Conservation (phyloP, 176 grass and related monocot genomes). For the Triticum timopheevii region DNA sequence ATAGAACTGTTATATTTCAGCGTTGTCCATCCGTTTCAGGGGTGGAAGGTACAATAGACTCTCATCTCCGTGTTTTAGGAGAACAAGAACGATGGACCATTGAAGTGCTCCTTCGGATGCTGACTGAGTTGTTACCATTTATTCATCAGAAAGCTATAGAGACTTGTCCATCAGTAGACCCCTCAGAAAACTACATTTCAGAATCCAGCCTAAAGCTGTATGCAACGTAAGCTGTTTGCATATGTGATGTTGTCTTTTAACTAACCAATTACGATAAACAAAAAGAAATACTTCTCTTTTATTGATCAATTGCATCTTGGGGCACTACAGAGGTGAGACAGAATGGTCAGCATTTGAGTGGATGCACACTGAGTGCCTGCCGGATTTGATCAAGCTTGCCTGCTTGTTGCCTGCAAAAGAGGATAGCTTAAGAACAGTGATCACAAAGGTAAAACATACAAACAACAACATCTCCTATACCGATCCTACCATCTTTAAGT, state of each 20-base stretch:
- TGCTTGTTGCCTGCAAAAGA: slow-evolving; percentile 84
- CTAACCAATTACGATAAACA: slow-evolving; percentile 26
- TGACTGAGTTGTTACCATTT: slow-evolving; percentile 83
- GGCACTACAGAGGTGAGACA: slow-evolving; percentile 58
- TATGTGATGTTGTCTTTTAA: not conserved
- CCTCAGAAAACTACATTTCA: slow-evolving; percentile 60
- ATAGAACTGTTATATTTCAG: slow-evolving; percentile 53
- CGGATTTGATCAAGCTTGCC: slow-evolving; percentile 85
- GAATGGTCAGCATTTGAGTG: slow-evolving; percentile 95
- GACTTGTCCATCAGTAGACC: slow-evolving; percentile 50
- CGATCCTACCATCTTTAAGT: slow-evolving; percentile 26
- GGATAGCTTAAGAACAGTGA: slow-evolving; percentile 81
- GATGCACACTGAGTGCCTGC: slow-evolving; percentile 94
- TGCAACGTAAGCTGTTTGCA: slow-evolving; percentile 57
- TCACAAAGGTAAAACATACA: slow-evolving; percentile 65
- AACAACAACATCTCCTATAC: slow-evolving; percentile 11
- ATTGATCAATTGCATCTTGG: slow-evolving; percentile 23
- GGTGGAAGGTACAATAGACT: slow-evolving; percentile 91
- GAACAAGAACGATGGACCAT: slow-evolving; percentile 95
- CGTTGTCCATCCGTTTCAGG: slow-evolving; percentile 88
- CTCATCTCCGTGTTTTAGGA: slow-evolving; percentile 77
- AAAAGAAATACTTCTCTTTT: not conserved
- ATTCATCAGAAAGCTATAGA: slow-evolving; percentile 75
- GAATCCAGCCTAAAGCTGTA: slow-evolving; percentile 68
- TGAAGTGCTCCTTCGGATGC: slow-evolving; percentile 81